Base-by-base conservation (phyloP, 2,329 filamentous ascomycete genomes). In the Canariomyces notabilis region DNA sequence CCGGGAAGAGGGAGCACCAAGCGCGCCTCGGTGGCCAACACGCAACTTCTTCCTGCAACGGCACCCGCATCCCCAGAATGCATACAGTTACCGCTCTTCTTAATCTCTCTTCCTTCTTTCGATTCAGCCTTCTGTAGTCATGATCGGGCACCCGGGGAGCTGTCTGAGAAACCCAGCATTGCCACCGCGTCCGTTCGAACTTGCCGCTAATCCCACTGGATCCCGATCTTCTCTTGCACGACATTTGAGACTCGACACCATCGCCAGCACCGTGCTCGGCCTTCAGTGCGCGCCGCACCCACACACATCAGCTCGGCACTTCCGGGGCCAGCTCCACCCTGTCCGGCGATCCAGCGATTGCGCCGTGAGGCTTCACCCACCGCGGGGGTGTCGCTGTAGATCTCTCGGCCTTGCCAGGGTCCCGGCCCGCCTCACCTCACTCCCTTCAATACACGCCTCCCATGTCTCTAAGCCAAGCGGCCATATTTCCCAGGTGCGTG, bases 401-500 rank as follows among this genome's bases (percentile, higher is more conserved):
- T 56, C 50, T 51, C 33, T 49, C 44, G 46, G 45, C 47, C 35
- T 38, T 53, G 45, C 44, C 37, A 40, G 34, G 32, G 29, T 26
- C 44, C 23, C 33, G 44, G 29, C 42, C 37, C 36, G 42, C 33
- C 42, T 41, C 35, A 35, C 44, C 22, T 33, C 39, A 31, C 36
- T 44, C n/a, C 36, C 43, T 36, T 51, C 42, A 32, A 46, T 41
- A 48, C 51, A 51, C 52, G 23, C 44, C 51, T 53, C 45, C 48
- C 49, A 54, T 58, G 52, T 52, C 37, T 52, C 49, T 45, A 37
- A 53, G 46, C 54, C 50, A 53, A 53, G 54, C 37, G 26, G n/a
- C 42, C 46, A 39, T 38, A 44, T 35, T 39, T 39, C 41, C 33
- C 44, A 53, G 51, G 55, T 57, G 57, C 51, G 55, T 59, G 51